Base-by-base conservation (phyloP, 352 stramenopile genomes). In the Globisporangium splendens region DNA sequence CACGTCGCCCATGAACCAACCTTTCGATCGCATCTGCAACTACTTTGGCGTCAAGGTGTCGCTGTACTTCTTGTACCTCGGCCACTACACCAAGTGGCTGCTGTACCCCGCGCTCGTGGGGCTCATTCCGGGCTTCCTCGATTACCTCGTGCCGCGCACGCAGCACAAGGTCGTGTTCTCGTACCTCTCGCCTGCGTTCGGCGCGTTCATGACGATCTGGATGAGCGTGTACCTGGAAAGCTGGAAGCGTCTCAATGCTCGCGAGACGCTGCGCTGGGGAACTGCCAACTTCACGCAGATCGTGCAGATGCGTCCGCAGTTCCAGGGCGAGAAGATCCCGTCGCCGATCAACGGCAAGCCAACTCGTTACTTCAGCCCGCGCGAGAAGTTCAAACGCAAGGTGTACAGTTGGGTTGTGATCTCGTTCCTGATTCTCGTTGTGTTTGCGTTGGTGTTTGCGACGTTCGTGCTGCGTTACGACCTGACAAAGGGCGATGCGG, bases 1-100 rank as follows among this genome's bases (percentile, higher is more conserved):
- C 56, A 75, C 73, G 48, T 76, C 73, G 20, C 78, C 84, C 1
- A 91, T 91, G 84, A 80, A 72, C 49, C 84, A 94, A 63, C 84
- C 84, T 0, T 89, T 94, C 46, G 78, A 92, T 54, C 73, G 75
- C 22, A 86, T 94, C 52, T 88, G 84, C 59, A 73, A 89, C 54
- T 94, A 94, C 65, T 94, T 92, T 68, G 84, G 84, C 51, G 82
- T 88, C 59, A 89, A 98, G 69, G 90, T 99, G 56, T 90, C 91
- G 20, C 96, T 99, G 56, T 99, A 99, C 75, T 99, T 99, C 68
- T 73, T 97, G 38, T 99, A 96, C 84, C 62, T 99, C 21, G 93
- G 98, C 14, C 94, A 98, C 72, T 97, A 95, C 70, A 98, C 95
- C 41, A 93, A 94, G 56, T 98, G 97, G 82, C 76, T 99, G 28